Conservation (phyloP, 2,329 filamentous ascomycete genomes). For the Dothiorella sarmentorum region DNA sequence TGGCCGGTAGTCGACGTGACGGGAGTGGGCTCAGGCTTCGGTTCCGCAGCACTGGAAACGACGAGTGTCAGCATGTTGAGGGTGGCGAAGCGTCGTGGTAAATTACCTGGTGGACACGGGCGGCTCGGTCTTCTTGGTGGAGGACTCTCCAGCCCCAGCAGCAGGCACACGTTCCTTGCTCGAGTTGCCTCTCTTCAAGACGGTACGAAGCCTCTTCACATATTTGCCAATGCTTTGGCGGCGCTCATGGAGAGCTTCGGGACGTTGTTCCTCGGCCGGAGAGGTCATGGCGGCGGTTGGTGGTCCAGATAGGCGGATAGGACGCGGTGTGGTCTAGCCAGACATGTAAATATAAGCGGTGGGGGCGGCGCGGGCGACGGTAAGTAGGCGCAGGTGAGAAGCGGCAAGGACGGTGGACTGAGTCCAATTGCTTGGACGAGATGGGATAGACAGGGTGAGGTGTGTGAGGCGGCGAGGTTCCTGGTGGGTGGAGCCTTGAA, state of each 20-base stretch:
- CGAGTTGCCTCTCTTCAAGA: constrained; percentile 35
- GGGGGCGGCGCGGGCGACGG: not conserved
- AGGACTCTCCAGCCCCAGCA: not conserved
- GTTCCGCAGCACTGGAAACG: not conserved
- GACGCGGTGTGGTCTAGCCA: not conserved
- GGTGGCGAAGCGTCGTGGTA: constrained; percentile 9
- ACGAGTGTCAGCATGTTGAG: not conserved
- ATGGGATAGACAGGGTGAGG: not conserved
- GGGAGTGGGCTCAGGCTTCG: constrained; percentile 18
- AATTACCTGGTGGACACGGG: constrained; percentile 14
- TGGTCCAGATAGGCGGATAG: not conserved
- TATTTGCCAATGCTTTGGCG: constrained; percentile 37
- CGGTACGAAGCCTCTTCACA: constrained; percentile 39
- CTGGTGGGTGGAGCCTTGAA: not conserved
- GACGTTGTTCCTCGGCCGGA: constrained; percentile 2
- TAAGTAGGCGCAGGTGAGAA: not conserved
- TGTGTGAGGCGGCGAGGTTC: not conserved
- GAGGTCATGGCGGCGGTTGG: constrained; percentile 9
- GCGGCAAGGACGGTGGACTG: not conserved
- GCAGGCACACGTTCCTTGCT: constrained; percentile 15
- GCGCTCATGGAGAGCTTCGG: constrained; percentile 23
- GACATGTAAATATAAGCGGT: not conserved
- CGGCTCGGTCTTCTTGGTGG: constrained; percentile 1
- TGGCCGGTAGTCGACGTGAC: constrained; percentile 18
- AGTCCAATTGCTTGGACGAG: not conserved